Conservation (phyloP, 495 filamentous ascomycete genomes). For the Aeminium ludgeri region DNA sequence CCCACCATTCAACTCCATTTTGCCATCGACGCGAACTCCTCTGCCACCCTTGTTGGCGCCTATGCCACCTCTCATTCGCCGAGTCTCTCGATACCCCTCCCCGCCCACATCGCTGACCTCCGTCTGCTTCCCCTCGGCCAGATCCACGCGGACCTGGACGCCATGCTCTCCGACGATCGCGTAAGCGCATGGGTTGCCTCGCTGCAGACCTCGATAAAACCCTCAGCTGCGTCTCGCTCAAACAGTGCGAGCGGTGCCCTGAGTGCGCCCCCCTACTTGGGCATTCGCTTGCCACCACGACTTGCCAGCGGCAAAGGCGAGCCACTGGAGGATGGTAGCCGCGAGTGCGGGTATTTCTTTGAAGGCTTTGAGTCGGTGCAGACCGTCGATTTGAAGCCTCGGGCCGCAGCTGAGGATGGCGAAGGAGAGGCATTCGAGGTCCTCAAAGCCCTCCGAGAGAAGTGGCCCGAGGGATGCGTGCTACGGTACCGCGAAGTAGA, state of each 20-base stretch:
- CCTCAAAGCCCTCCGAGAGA: not conserved
- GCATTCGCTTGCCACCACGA: no score
- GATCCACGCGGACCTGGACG: no score
- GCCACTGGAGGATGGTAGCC: not conserved
- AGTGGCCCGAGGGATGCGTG: not conserved
- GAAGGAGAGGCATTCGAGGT: not conserved
- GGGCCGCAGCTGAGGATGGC: not conserved
- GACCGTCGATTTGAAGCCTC: not conserved
- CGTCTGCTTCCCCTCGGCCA: no score
- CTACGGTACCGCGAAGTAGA: not conserved
- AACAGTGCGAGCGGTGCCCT: not conserved
- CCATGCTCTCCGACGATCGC: not conserved
- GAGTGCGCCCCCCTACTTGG: not conserved
- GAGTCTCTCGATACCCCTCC: no score
- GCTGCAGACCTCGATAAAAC: not conserved
- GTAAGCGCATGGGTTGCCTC: not conserved
- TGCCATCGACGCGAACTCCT: no score
- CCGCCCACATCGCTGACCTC: no score
- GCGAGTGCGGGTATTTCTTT: constrained; percentile 1
- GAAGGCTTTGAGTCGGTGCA: constrained; percentile 4
- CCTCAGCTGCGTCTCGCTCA: not conserved
- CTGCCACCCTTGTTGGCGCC: no score
- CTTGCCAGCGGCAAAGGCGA: not conserved
- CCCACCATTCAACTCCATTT: no score
- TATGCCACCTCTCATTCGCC: no score